Evolutionary conservation across 192 early-diverging fungal genomes (phyloP).

Genomic region (Podila minutissima): DNA sequence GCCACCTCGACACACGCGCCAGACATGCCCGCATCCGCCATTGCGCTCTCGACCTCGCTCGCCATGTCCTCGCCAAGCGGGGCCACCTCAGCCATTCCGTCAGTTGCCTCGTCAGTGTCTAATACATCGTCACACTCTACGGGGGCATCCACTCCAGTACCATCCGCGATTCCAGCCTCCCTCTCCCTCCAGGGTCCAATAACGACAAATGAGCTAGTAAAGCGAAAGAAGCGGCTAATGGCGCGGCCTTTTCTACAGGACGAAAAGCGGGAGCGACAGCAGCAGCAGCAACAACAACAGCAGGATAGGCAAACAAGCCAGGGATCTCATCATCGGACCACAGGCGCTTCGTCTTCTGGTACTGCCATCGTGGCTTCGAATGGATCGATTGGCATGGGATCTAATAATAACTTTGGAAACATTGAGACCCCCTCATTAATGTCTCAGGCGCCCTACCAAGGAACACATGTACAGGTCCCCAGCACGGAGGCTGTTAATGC

Average conservation of each 20-base stretch:
- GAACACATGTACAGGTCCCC: conserved; percentile 13
- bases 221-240: no score
- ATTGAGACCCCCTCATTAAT: conserved; percentile 23
- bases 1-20: neutral
- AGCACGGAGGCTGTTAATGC: conserved; percentile 17
- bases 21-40: neutral
- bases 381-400: neutral
- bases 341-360: neutral
- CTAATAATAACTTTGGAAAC: conserved; percentile 1
- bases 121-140: neutral
- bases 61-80: conserved; percentile 7
- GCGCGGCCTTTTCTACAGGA: no score
- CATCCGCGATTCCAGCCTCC: neutral
- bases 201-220: no score
- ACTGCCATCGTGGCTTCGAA: neutral
- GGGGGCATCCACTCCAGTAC: conserved; percentile 6
- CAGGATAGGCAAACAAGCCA: neutral
- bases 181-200: neutral
- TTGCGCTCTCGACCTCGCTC: neutral
- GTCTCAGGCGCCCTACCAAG: conserved; percentile 8
- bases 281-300: conserved; percentile 3
- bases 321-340: neutral
- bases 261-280: neutral
- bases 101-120: conserved; percentile 5
- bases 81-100: conserved; percentile 17